Evolutionary conservation across 257 asterid species (phyloP).

Genomic region (Pogostemon cablin): DNA sequence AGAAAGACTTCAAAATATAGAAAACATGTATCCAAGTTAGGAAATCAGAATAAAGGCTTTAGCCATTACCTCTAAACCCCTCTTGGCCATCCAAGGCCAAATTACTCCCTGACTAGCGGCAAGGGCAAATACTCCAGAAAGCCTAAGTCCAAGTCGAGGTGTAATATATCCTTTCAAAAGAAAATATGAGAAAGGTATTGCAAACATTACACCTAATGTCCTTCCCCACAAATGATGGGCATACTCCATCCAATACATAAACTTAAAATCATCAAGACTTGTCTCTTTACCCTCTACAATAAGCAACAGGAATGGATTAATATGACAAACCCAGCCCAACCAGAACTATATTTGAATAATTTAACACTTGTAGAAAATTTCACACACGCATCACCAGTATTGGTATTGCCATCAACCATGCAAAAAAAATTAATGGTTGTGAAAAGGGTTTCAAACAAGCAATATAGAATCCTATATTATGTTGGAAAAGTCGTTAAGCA

Average conservation of each 20-base stretch:
- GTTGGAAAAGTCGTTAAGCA: conserved; percentile 6
- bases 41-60: conserved; percentile 25
- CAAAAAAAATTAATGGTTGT: background rate
- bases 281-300: conserved; percentile 68
- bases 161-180: conserved; percentile 82
- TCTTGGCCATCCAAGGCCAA: conserved; percentile 88
- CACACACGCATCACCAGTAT: background rate
- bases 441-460: background rate
- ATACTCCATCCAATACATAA: conserved; percentile 96
- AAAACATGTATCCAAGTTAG: conserved; percentile 17
- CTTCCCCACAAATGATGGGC: conserved; percentile 97
- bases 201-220: conserved; percentile 78
- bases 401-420: background rate
- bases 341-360: background rate
- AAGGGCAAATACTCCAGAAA: conserved; percentile 80
- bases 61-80: conserved; percentile 79
- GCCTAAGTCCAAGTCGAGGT: conserved; percentile 63
- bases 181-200: conserved; percentile 82
- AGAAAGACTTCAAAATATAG: conserved; percentile 26
- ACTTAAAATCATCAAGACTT: conserved; percentile 75
- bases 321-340: conserved; percentile 5
- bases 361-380: background rate
- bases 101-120: conserved; percentile 91
- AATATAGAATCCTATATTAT: conserved; percentile 16
- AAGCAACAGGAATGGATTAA: conserved; percentile 5